Evolutionary conservation across 2,329 filamentous ascomycete species (phyloP).

Genomic region (Curvularia eragrostidis): DNA sequence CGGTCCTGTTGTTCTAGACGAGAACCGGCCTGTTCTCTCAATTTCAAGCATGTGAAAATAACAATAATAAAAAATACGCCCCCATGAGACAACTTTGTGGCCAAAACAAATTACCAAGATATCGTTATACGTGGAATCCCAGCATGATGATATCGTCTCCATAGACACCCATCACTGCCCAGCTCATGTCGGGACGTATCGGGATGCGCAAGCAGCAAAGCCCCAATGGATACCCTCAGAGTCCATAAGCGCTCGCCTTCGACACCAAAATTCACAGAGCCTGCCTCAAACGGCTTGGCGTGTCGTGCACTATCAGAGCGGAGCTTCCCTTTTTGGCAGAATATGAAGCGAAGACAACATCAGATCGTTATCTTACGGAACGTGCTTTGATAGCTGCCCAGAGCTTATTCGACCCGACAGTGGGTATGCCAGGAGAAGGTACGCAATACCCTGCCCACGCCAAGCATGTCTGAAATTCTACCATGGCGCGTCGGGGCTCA

Average conservation of each 20-base stretch:
- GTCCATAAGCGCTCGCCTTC: conserved; percentile 15
- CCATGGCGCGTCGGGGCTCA: conserved; percentile 23
- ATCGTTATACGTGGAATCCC: background rate
- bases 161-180: no score
- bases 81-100: background rate
- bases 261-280: conserved; percentile 18
- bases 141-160: background rate
- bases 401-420: conserved; percentile 39
- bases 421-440: conserved; percentile 41
- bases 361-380: conserved; percentile 29
- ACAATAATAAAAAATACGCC: background rate
- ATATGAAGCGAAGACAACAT: conserved; percentile 31
- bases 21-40: background rate
- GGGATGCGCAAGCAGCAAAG: conserved; percentile 14
- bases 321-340: conserved; percentile 19
- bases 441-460: conserved; percentile 42
- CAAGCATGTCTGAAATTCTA: conserved; percentile 37
- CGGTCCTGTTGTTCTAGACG: conserved; percentile 8
- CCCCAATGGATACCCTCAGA: conserved; percentile 12
- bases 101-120: background rate
- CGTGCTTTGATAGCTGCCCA: conserved; percentile 29
- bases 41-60: conserved; percentile 7
- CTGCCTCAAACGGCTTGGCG: conserved; percentile 35
- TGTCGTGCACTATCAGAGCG: conserved; percentile 32
- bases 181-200: background rate